A percentile compares a stretch with the other conserved stretches of the same genome.
These are phyloP conservation scores for Sphagnurus paluster DNA, from an alignment of 1,284 basidiomycete species.

Conservation along the genomic window DNA sequence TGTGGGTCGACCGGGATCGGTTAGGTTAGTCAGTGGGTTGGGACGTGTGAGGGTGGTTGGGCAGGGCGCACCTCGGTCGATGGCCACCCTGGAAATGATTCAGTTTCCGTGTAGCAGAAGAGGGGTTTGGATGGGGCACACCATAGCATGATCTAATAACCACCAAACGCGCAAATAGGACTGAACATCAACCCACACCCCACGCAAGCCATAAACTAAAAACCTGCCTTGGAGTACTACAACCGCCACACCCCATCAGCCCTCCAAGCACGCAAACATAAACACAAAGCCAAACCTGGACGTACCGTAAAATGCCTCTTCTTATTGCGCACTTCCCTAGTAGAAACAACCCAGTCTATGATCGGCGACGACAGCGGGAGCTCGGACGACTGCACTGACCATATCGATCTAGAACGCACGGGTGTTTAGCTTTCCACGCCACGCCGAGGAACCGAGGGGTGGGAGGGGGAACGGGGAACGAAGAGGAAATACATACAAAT, in stretches of 20 bases:
- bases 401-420: slow-evolving; percentile 33
- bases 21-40: too few species aligned
- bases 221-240: slow-evolving; percentile 79
- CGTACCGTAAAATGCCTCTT: slow-evolving; percentile 82
- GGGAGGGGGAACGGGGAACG: background rate
- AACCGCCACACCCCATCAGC: slow-evolving; percentile 3
- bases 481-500: slow-evolving; percentile 66
- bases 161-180: background rate
- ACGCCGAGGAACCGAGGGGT: background rate
- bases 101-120: background rate
- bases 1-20: background rate
- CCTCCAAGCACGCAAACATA: background rate
- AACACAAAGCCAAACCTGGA: slow-evolving; percentile 12
- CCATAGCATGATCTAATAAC: slow-evolving; percentile 87
- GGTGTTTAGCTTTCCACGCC: background rate
- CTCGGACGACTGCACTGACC: slow-evolving; percentile 27
- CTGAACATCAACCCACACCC: too few species aligned
- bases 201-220: background rate
- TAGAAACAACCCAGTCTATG: slow-evolving; percentile 1
- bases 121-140: slow-evolving; percentile 29
- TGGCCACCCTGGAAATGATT: slow-evolving; percentile 69
- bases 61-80: slow-evolving; percentile 68
- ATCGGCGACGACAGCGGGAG: slow-evolving; percentile 3
- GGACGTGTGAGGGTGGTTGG: too few species aligned
- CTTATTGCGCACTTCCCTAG: slow-evolving; percentile 82